A percentile compares a stretch with the other conserved stretches of the same genome.
Conservation (phyloP, 2,329 filamentous ascomycete species). For the Talaromyces sp. region DNA sequence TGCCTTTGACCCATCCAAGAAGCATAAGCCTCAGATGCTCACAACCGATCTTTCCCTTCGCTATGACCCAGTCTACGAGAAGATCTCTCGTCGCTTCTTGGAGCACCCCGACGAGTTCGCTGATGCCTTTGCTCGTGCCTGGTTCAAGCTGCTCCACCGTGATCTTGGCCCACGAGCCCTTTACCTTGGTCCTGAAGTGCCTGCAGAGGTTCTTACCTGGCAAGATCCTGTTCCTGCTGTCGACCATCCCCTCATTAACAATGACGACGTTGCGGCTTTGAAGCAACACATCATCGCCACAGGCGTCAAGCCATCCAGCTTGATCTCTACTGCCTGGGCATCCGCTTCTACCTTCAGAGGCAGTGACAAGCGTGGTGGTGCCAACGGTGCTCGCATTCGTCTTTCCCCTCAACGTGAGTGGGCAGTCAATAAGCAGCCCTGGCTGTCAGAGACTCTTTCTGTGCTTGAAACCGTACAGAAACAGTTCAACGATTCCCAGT, state of each 20-base stretch:
- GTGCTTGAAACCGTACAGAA: slow-evolving; percentile 63
- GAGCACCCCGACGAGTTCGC: slow-evolving; percentile 65
- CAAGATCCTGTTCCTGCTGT: slow-evolving; percentile 67
- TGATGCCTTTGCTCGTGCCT: slow-evolving; percentile 68
- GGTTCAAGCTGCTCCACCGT: slow-evolving; percentile 82
- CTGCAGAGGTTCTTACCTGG: slow-evolving; percentile 67
- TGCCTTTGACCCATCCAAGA: slow-evolving; percentile 66
- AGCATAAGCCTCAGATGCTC: slow-evolving; percentile 72
- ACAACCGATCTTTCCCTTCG: slow-evolving; percentile 71
- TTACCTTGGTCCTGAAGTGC: slow-evolving; percentile 72
- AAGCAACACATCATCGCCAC: slow-evolving; percentile 66
- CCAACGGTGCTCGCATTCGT: slow-evolving; percentile 74
- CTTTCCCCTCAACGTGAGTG: slow-evolving; percentile 69
- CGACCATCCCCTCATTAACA: slow-evolving; percentile 57
- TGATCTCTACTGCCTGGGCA: slow-evolving; percentile 66
- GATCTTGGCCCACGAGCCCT: slow-evolving; percentile 69
- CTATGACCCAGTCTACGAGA: slow-evolving; percentile 68
- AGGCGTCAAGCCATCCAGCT: slow-evolving; percentile 58
- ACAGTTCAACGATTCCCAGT: slow-evolving; percentile 56
- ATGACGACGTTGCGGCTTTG: slow-evolving; percentile 60
- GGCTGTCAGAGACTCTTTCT: slow-evolving; percentile 60
- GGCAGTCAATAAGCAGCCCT: slow-evolving; percentile 69
- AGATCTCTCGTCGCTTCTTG: slow-evolving; percentile 69
- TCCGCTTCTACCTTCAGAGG: slow-evolving; percentile 70
- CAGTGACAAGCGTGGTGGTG: slow-evolving; percentile 76